phyloP scores from a whole-genome alignment of 1,139 yeast species.

The Yamadazyma taylorii region DNA sequence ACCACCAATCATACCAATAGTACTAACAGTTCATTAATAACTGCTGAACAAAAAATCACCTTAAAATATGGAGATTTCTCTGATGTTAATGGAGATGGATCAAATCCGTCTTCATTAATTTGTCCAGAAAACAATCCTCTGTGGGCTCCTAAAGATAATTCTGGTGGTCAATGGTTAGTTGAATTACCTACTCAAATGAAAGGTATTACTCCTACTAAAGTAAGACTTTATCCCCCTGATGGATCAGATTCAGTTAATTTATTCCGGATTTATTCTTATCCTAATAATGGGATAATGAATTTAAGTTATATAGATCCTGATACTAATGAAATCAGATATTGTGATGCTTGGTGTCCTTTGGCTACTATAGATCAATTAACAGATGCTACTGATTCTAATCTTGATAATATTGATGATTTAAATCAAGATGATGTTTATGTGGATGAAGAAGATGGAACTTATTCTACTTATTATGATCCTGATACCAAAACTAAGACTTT shows the following conservation, averaged over 20 bases:
- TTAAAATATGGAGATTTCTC: conserved; percentile 61
- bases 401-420: conserved; percentile 20
- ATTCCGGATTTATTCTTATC: conserved; percentile 75
- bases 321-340: conserved; percentile 52
- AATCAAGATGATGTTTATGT: conserved; percentile 28
- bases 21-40: conserved; percentile 39
- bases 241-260: conserved; percentile 55
- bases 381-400: conserved; percentile 23
- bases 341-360: conserved; percentile 91
- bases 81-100: conserved; percentile 49
- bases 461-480: conserved; percentile 39
- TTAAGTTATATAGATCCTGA: conserved; percentile 78
- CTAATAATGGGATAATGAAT: conserved; percentile 89
- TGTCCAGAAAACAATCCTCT: conserved; percentile 55
- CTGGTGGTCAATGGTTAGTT: conserved; percentile 71
- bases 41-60: conserved; percentile 68
- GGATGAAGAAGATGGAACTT: conserved; percentile 37
- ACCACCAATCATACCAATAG: conserved; percentile 26
- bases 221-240: conserved; percentile 66
- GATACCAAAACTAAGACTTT: conserved; percentile 42
- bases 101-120: conserved; percentile 40
- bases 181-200: conserved; percentile 53
- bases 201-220: conserved; percentile 66
- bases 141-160: conserved; percentile 57
- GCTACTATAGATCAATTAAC: conserved; percentile 31